These are phyloP conservation scores for Myxozyma melibiosi DNA, from an alignment of 805 yeast genomes.

Conservation along the genomic window DNA sequence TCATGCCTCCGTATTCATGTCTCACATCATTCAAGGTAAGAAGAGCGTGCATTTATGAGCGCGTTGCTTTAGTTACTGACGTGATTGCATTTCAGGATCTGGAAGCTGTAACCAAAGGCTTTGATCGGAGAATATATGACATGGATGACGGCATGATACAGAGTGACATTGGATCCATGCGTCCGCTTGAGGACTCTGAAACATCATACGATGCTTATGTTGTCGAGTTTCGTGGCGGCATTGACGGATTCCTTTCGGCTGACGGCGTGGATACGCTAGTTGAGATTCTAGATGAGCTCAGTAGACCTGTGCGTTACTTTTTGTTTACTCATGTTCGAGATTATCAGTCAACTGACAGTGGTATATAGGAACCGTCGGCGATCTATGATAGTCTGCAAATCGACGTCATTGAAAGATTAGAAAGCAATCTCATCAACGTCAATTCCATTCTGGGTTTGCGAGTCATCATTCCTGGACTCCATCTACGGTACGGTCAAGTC, in stretches of 20 bases:
- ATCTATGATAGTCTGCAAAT: slow-evolving; percentile 62
- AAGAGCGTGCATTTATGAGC: not conserved
- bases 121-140: slow-evolving; percentile 9
- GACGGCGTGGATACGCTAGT: slow-evolving; percentile 46
- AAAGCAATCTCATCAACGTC: slow-evolving; percentile 41
- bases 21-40: slow-evolving; percentile 23
- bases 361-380: slow-evolving; percentile 1
- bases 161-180: slow-evolving; percentile 4
- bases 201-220: slow-evolving; percentile 59
- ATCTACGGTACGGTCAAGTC: slow-evolving; percentile 45
- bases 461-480: slow-evolving; percentile 51
- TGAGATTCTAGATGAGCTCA: slow-evolving; percentile 43
- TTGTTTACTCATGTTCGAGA: not conserved
- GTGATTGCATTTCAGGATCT: slow-evolving; percentile 7
- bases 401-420: slow-evolving; percentile 54
- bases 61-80: not conserved
- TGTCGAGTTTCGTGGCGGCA: slow-evolving; percentile 52
- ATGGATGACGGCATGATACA: slow-evolving; percentile 10
- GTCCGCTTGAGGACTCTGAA: slow-evolving; percentile 40
- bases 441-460: slow-evolving; percentile 50
- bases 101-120: slow-evolving; percentile 15
- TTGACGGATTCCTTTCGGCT: slow-evolving; percentile 55
- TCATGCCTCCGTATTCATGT: slow-evolving; percentile 27
- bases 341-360: slow-evolving; percentile 29
- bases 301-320: slow-evolving; percentile 19